A percentile compares a stretch with the other conserved stretches of the same genome.
Conservation (phyloP, 768 basidiomycete species). For the Leccinum imitatum region DNA sequence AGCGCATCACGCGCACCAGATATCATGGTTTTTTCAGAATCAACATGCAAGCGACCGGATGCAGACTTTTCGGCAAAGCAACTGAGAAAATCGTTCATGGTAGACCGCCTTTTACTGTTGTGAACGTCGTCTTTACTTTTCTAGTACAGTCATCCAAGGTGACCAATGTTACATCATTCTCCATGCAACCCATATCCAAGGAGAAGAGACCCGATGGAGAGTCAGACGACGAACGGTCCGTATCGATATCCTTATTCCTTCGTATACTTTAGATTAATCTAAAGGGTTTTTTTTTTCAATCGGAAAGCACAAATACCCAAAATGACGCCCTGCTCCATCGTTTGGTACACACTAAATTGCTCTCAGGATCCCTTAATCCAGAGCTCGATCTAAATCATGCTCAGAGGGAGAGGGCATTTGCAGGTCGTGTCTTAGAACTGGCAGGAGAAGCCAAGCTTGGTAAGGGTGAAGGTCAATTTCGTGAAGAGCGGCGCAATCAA, state of each 20-base stretch:
- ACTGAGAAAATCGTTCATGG: conserved; percentile 75
- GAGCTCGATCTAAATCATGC: conserved; percentile 64
- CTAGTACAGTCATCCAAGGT: conserved; percentile 72
- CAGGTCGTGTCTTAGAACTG: conserved; percentile 75
- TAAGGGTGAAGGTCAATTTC: conserved; percentile 65
- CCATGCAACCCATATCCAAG: conserved; percentile 21
- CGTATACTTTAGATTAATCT: not conserved
- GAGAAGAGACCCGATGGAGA: conserved; percentile 34
- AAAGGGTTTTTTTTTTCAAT: conserved; percentile 3
- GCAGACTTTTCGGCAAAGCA: conserved; percentile 32
- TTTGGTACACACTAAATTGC: conserved; percentile 74
- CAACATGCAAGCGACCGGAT: conserved; percentile 23
- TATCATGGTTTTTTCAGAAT: conserved; percentile 59
- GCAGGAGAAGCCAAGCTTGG: conserved; percentile 68
- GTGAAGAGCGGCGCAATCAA: conserved; percentile 62
- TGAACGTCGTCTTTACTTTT: conserved; percentile 1
- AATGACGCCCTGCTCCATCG: conserved; percentile 80
- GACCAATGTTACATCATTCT: conserved; percentile 45
- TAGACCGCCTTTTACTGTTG: conserved; percentile 27
- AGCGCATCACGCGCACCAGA: conserved; percentile 37
- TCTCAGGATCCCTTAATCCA: conserved; percentile 69
- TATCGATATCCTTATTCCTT: not conserved
- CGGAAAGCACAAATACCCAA: conserved; percentile 62
- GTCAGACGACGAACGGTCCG: conserved; percentile 58
- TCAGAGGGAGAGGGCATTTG: conserved; percentile 69